Base-by-base conservation (phyloP, 768 basidiomycete genomes). In the Xerocomellus chrysenteron region DNA sequence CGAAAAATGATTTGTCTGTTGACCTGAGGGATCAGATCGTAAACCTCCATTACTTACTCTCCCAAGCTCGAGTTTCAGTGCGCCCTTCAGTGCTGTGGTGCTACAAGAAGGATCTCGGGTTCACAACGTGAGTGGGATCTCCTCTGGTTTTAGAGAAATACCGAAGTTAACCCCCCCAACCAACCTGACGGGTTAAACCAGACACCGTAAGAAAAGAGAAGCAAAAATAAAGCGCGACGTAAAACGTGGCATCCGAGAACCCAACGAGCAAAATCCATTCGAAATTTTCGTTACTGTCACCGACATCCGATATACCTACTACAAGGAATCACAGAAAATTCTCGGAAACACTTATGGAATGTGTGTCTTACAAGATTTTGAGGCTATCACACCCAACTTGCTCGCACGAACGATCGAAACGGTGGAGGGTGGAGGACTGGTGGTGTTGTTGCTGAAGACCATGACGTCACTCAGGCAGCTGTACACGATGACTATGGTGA, bases 271-370 rank as follows among this genome's bases (percentile, higher is more conserved):
- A 70, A 86, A 92, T 71, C 96, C 97, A 1, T 98, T 99, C 71
- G 97, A 99, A 75, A 92, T 98, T 42, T 99, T 99, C 69, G 87
- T 98, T 13, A 91, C 92, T 0, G 95, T 98, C n/a, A 98, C 96
- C 4, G 96, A 99, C 71, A 98, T 99, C 56, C 87, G 96, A 54
- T 99, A 99, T 78, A 94, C 92, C 86, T 94, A 98, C 77, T 98
- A 98, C 78, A 97, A 97, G 70, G 96, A 98, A 65, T 94, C 94
- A 1, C 86, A 95, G 47, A 97, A 96, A 74, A 93, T 98, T 60
- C 84, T 99, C 36, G 97, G 96, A 63, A 91, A 98, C 68, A 99
- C 97, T 0, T 98, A 90, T 72, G 96, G 96, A 42, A 98, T 98
- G 94, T 87, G 92, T 57, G 84, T 98, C 1, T 76, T 99, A 47